Evolutionary conservation across 2,329 filamentous ascomycete species (phyloP), one percentile per base, ranked within the genome.

Genomic region (Ophiostoma perfectum): DNA sequence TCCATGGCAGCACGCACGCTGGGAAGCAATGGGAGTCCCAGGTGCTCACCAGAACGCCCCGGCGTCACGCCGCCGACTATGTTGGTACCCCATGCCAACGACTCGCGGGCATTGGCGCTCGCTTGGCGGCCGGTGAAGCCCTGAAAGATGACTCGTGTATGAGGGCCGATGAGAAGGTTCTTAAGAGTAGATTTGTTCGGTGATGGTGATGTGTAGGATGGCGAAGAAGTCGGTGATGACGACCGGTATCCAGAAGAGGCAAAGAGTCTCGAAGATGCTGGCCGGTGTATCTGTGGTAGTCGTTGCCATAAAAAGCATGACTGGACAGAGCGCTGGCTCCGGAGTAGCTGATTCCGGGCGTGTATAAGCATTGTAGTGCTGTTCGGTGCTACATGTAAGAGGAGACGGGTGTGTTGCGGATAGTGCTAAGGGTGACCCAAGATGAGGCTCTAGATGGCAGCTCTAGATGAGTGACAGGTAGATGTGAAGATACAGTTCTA

Each of bases 21-120:
- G 1, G 90, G 88, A 27, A 92, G 80, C 0, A 93, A 83, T 1
- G 91, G 91, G 47, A 92, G 80, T 2, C 88, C 90, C 27, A 93
- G 79, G 79, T 93, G 90, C 64, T 72, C 69, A 49, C 70, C 70
- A 1, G 45, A 38, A 55, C 64, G 68, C 3, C 87, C 87, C 0
- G 90, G 91, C 67, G 86, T 91, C 18, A 93, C 89, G 39, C 90
- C 90, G 42, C 91, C 91, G 0, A 94, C 89, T 70, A 94, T 88
- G 49, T 91, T 90, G 52, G 91, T 93, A 12, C 91, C 91, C 84
- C 90, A 94, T 77, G 82, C 86, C 69, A 93, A 79, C 12, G 90
- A 92, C 76, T 93, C 89, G 76, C 86, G 85, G 44, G 90, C 90
- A 78, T 94, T 93, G 72, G 86, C 85, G 1, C 90, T 93, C 11